Base-by-base conservation (phyloP, 768 basidiomycete species). In the Leccinellum albellum region DNA sequence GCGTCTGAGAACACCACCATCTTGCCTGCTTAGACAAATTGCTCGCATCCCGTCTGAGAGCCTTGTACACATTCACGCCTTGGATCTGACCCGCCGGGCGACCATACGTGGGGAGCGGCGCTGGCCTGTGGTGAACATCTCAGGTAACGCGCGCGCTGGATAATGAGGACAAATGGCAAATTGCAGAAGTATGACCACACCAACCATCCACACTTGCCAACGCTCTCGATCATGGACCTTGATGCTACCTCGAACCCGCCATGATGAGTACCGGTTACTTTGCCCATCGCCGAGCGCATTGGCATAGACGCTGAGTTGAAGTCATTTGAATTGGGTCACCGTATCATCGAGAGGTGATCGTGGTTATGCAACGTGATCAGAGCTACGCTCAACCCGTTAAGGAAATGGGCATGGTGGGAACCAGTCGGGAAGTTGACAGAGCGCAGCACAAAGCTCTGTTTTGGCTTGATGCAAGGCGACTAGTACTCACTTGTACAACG, bases 181-280 rank as follows among this genome's bases (percentile, higher is more conserved):
- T 35, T 35, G 8, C n/a, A 50, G 48, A 20, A 33, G 1, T 37
- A 24, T 21, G 31, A 54, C 29, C 32, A 6, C 26, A 20, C 23
- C 47, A 35, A 15, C 21, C 15, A 44, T 35, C 13, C 12, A 29
- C 6, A 31, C 21, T 26, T 24, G 35, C 48, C 61, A 32, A 45
- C 23, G 24, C 21, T 44, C 28, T 48, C 15, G 23, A 51, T 59
- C 50, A 13, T 7, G 45, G 35, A 53, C 52, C 40, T 15, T 21
- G 33, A 29, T 48, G 23, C 15, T 29, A 31, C 26, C 2, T 2
- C 13, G 1, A 26, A 28, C 51, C 49, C 26, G 14, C 46, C 26
- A 48, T 23, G 46, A 60, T 2, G 20, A 17, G 32, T 26, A 8
- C 24, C 57, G 65, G 66, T 44, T 1, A 60, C 7, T 50, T 49